Evolutionary conservation across 352 stramenopile species (phyloP).

Genomic region (Pilasporangium apinafurcum): DNA sequence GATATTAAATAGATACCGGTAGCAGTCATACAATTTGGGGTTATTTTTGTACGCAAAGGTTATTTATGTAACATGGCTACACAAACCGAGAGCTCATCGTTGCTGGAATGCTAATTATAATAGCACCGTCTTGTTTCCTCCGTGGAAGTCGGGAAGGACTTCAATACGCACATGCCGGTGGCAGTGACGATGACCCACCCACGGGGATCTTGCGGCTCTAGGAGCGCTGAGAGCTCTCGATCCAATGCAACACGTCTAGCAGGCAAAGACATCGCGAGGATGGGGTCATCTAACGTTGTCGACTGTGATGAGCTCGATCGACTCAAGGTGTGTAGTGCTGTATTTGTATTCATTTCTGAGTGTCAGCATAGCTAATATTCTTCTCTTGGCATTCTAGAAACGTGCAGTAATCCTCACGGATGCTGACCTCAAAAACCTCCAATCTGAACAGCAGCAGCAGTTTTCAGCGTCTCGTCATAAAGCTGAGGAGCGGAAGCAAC

Average conservation of each 20-base stretch:
- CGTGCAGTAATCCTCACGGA: constrained; percentile 56
- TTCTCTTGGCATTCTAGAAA: constrained; percentile 10
- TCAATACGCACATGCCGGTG: too few relatives aligned
- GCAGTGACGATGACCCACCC: constrained; percentile 1
- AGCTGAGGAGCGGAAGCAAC: constrained; percentile 57
- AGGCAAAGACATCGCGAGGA: constrained; percentile 62
- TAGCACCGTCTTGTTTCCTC: too few relatives aligned
- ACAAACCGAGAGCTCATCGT: too few relatives aligned
- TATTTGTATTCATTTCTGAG: background rate
- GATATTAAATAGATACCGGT: too few relatives aligned
- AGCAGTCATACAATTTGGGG: background rate
- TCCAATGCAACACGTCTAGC: constrained; percentile 36
- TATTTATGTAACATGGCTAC: constrained; percentile 15
- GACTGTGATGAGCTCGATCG: constrained; percentile 24
- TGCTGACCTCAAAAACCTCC: constrained; percentile 22
- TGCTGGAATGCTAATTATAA: too few relatives aligned
- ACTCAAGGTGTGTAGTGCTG: constrained; percentile 27
- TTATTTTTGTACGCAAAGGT: constrained; percentile 6
- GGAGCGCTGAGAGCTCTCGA: constrained; percentile 2
- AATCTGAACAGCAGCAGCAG: constrained; percentile 35
- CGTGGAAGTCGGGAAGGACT: too few relatives aligned
- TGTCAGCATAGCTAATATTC: background rate
- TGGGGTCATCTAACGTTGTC: constrained; percentile 29
- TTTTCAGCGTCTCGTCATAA: constrained; percentile 38
- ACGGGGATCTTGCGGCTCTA: constrained; percentile 1